Conservation (phyloP, 345 rosid genomes). For the Luvunga scandens region DNA sequence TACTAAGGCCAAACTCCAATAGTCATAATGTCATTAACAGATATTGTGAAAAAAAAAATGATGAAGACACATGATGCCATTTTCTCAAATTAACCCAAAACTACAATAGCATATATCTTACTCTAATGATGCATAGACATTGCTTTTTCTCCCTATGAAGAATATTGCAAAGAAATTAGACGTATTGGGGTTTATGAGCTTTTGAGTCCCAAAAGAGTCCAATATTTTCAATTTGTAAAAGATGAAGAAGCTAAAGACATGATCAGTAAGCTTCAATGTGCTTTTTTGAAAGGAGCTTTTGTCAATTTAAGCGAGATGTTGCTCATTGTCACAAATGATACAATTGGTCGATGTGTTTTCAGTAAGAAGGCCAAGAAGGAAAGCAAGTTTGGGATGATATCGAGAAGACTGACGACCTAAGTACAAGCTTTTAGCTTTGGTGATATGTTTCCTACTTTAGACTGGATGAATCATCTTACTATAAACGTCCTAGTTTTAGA, state of each 20-base stretch:
- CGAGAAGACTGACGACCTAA: background rate
- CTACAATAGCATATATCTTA: slow-evolving; percentile 10
- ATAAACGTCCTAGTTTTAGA: no score
- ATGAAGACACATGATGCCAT: slow-evolving; percentile 20
- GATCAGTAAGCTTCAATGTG: background rate
- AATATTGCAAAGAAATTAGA: slow-evolving; percentile 27
- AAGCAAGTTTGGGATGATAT: background rate
- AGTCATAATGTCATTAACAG: slow-evolving; percentile 25
- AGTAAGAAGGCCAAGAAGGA: background rate
- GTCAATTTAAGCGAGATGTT: slow-evolving; percentile 16
- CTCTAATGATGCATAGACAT: slow-evolving; percentile 15
- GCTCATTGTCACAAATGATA: background rate
- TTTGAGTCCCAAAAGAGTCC: slow-evolving; percentile 18
- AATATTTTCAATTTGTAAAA: slow-evolving; percentile 21
- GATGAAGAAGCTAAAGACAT: slow-evolving; percentile 25
- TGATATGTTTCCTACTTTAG: background rate
- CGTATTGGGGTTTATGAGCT: slow-evolving; percentile 18
- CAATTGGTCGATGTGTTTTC: background rate
- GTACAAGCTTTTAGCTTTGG: background rate
- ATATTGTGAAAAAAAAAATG: slow-evolving; percentile 19
- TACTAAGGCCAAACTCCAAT: slow-evolving; percentile 7
- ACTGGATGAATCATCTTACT: no score
- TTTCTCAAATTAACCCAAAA: slow-evolving; percentile 3
- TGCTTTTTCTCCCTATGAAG: slow-evolving; percentile 23
- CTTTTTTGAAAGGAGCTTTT: background rate